These are phyloP conservation scores for Aegilops speltoides DNA, from an alignment of 176 grass and related monocot species.

Conservation along the genomic window DNA sequence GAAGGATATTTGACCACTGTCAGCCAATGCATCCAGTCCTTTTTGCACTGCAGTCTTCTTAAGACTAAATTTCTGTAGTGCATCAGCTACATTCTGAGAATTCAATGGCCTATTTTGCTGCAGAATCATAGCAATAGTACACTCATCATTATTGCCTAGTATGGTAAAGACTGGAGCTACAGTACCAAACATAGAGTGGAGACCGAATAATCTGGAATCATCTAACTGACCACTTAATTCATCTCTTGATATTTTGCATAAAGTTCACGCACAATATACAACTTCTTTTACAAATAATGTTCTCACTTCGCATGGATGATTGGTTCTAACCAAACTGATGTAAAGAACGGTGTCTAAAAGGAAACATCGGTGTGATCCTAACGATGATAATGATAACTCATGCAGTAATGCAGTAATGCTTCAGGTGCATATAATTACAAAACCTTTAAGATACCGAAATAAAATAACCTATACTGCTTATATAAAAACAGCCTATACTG, in stretches of 20 bases:
- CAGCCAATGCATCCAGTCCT: slow-evolving; percentile 75
- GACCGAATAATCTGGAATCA: background rate
- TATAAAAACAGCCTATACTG: background rate
- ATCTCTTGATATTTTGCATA: background rate
- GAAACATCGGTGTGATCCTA: background rate
- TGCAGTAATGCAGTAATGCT: background rate
- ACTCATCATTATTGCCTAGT: background rate
- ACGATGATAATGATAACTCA: background rate
- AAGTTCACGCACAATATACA: background rate
- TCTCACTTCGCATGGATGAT: background rate
- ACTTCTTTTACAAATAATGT: slow-evolving; percentile 1
- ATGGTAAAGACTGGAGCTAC: background rate
- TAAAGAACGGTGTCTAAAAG: background rate
- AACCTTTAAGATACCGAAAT: background rate
- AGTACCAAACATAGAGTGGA: background rate
- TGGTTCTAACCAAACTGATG: slow-evolving; percentile 13
- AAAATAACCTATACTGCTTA: background rate
- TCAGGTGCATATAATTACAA: background rate
- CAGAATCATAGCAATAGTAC: slow-evolving; percentile 25
- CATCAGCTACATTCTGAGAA: slow-evolving; percentile 89
- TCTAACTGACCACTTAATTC: background rate
- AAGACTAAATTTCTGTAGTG: slow-evolving; percentile 91
- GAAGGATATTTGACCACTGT: slow-evolving; percentile 89
- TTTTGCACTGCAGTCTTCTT: slow-evolving; percentile 97
- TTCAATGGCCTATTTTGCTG: slow-evolving; percentile 99